A percentile compares a stretch with the other conserved stretches of the same genome.
These are phyloP conservation scores for Tuber calosporum DNA, from an alignment of 495 filamentous ascomycete genomes.

Conservation along the genomic window DNA sequence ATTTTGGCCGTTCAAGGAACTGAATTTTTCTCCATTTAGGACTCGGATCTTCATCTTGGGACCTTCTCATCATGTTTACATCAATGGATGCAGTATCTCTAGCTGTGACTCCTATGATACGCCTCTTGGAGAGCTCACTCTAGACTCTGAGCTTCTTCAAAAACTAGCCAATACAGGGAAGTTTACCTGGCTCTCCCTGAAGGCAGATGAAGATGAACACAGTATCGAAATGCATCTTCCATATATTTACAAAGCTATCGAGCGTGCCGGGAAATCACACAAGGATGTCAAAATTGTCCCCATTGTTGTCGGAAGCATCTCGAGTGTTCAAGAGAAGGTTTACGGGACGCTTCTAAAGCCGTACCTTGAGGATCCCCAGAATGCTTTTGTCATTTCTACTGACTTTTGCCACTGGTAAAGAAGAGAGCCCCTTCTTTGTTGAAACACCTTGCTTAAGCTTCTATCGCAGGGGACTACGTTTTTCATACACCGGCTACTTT, in stretches of 20 bases:
- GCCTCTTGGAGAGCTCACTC: conserved; percentile 68
- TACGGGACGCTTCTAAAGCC: conserved; percentile 68
- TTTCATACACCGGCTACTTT: conserved; percentile 77
- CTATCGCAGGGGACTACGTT: conserved; percentile 55
- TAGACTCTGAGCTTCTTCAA: conserved; percentile 62
- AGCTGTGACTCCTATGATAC: conserved; percentile 69
- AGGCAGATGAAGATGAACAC: conserved; percentile 78
- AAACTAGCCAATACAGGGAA: conserved; percentile 55
- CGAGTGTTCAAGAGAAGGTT: conserved; percentile 55
- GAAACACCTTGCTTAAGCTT: conserved; percentile 8
- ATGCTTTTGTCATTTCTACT: conserved; percentile 78
- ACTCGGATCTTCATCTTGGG: conserved; percentile 92
- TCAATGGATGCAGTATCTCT: conserved; percentile 70
- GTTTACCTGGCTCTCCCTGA: conserved; percentile 66
- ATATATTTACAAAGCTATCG: conserved; percentile 79
- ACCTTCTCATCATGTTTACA: conserved; percentile 81
- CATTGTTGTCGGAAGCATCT: conserved; percentile 78
- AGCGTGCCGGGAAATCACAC: conserved; percentile 47
- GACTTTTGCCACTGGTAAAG: conserved; percentile 92
- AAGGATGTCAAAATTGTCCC: conserved; percentile 59
- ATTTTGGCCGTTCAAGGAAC: neutral
- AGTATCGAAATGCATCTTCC: conserved; percentile 96
- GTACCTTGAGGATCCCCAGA: conserved; percentile 68
- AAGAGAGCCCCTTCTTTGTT: neutral
- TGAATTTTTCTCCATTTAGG: conserved; percentile 42